Evolutionary conservation across 805 yeast species (phyloP).

Genomic region (Saccharomyces jurei): DNA sequence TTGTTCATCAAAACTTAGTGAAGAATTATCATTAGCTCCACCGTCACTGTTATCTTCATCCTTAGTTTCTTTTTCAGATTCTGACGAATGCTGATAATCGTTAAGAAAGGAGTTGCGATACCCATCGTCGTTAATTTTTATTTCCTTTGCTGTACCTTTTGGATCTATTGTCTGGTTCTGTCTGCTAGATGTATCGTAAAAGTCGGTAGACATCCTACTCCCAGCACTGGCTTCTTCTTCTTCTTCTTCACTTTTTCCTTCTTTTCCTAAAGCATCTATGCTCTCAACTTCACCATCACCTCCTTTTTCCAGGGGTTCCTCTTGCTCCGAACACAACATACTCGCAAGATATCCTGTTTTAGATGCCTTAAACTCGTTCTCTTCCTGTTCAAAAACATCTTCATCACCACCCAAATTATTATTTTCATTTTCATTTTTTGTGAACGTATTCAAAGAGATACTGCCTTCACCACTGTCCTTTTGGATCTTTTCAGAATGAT

Average conservation of each 20-base stretch:
- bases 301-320: neutral
- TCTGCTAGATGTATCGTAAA: neutral
- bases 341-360: slow-evolving; percentile 18
- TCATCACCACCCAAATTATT: slow-evolving; percentile 4
- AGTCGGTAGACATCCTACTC: neutral
- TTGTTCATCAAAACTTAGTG: neutral
- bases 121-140: neutral
- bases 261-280: neutral
- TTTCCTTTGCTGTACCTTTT: neutral
- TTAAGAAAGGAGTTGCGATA: neutral
- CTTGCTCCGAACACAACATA: slow-evolving; percentile 4
- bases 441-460: neutral
- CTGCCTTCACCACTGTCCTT: neutral
- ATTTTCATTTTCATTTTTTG: neutral
- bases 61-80: neutral
- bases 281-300: neutral
- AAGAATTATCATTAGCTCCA: slow-evolving; percentile 2
- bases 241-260: neutral
- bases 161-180: neutral
- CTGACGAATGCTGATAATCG: neutral
- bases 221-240: neutral
- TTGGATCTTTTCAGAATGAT: neutral
- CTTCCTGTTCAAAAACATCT: slow-evolving; percentile 10
- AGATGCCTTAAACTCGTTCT: slow-evolving; percentile 15
- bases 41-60: slow-evolving; percentile 5